Conservation (phyloP, 352 stramenopile species). For the Pythium biforme region DNA sequence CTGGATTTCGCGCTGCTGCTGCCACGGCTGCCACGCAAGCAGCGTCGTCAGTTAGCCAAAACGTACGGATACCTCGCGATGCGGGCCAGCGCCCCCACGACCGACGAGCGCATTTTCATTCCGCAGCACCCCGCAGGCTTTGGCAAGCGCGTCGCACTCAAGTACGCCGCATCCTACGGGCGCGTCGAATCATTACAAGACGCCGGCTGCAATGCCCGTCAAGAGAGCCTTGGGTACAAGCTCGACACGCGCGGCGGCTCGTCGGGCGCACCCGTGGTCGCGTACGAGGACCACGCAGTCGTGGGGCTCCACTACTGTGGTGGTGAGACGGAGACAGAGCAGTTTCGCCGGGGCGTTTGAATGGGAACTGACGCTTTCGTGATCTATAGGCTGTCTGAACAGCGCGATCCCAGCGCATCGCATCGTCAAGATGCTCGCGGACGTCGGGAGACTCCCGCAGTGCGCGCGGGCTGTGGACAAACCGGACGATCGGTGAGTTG, state of each 20-base stretch:
- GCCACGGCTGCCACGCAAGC: conserved; percentile 15
- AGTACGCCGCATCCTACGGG: conserved; percentile 31
- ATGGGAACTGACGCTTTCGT: no score
- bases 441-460: conserved; percentile 17
- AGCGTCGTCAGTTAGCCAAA: conserved; percentile 23
- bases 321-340: no score
- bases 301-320: conserved; percentile 57
- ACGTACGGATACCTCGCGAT: conserved; percentile 50
- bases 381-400: conserved; percentile 33
- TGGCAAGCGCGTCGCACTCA: conserved; percentile 54
- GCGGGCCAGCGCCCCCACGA: conserved; percentile 11
- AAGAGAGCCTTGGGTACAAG: conserved; percentile 39
- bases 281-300: conserved; percentile 35
- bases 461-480: conserved; percentile 14
- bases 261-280: conserved; percentile 49
- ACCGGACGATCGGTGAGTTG: neutral
- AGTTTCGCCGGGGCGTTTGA: neutral
- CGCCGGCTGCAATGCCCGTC: conserved; percentile 35
- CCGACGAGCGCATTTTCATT: conserved; percentile 54
- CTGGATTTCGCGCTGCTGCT: conserved; percentile 46
- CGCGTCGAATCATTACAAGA: conserved; percentile 27
- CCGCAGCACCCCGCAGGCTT: conserved; percentile 41
- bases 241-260: conserved; percentile 50
- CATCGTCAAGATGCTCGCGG: conserved; percentile 34
- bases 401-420: conserved; percentile 34